A percentile compares a stretch with the other conserved stretches of the same genome.
phyloP scores from a whole-genome alignment of 768 basidiomycete species.

The Suillus clintonianus region DNA sequence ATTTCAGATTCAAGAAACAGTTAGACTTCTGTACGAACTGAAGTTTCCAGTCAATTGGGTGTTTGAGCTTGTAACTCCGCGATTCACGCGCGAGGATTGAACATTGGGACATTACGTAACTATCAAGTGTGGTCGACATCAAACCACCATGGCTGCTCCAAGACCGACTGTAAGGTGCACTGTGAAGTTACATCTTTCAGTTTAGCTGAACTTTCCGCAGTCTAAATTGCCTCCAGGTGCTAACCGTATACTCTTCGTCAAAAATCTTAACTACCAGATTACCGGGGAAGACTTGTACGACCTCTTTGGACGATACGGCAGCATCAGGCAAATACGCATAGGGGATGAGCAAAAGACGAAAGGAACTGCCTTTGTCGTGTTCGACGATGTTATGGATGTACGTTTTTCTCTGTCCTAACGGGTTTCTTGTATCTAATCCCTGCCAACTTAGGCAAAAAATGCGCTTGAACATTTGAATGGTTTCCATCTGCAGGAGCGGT shows the following conservation, averaged over 20 bases:
- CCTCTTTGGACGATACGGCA: conserved; percentile 95
- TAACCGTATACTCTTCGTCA: conserved; percentile 90
- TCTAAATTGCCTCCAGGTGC: conserved; percentile 90
- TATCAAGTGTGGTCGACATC: not conserved
- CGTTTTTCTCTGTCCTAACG: conserved; percentile 25
- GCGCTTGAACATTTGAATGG: conserved; percentile 96
- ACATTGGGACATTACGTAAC: conserved; percentile 1
- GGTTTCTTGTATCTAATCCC: conserved; percentile 13
- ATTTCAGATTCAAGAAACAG: not conserved
- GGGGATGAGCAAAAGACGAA: conserved; percentile 91
- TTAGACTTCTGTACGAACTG: not conserved
- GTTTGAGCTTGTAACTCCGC: conserved; percentile 1
- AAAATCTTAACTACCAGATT: conserved; percentile 91
- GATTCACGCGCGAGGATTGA: not conserved
- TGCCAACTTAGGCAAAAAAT: conserved; percentile 77
- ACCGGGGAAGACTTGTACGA: conserved; percentile 95
- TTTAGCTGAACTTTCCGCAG: conserved; percentile 36
- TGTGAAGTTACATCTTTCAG: not conserved
- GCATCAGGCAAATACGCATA: conserved; percentile 92
- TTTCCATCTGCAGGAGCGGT: conserved; percentile 97
- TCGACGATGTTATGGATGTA: conserved; percentile 95
- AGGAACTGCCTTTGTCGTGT: conserved; percentile 96
- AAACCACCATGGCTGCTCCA: conserved; percentile 57
- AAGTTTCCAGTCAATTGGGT: not conserved
- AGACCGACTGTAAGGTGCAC: conserved; percentile 59